Base-by-base conservation (phyloP, 495 filamentous ascomycete species). In the Hyaloscypha finlandica region DNA sequence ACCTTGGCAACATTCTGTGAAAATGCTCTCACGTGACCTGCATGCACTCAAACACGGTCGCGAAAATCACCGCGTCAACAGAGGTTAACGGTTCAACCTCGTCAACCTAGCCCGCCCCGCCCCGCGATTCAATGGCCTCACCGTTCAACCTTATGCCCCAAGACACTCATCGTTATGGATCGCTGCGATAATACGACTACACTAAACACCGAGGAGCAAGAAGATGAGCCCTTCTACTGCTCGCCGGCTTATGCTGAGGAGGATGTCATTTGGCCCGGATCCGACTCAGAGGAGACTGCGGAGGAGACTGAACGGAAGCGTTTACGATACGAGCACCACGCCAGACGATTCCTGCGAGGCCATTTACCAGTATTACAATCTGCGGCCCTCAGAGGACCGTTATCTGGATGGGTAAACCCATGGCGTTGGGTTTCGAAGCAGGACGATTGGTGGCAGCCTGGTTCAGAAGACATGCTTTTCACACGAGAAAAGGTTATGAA, bases 401-500 rank as follows among this genome's bases (percentile, higher is more conserved):
- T 74, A 8, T 35, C 60, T 0, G 70, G 65, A 11, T 74, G 73
- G 73, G 42, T 53, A 29, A 73, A 74, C 53, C 73, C 73, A 33
- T 74, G 73, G 73, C 59, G 60, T 33, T 53, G 61, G 33, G 32
- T 60, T 29, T 51, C 61, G 31, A 42, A 51, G 11, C 25, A 55
- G 4, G 35, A 39, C 53, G 60, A 65, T 30, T 70, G 65, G 71
- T 67, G 68, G 65, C 68, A 68, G 25, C 71, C 65, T 9, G 68
- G 64, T 9, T 68, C 65, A 4, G 65, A 68, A 19, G 59, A 68
- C 6, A 72, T 70, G 67, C 51, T 70, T 19, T 70, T 72, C 45
- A 70, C 67, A 22, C 39, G 70, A 53, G 60, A 56, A 48, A 72
- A 72, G 55, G 70, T 70, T 9, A 61, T 72, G 61, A 67, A 59